phyloP scores from a whole-genome alignment of 441 rosid genomes.

The Jatropha multifida region DNA sequence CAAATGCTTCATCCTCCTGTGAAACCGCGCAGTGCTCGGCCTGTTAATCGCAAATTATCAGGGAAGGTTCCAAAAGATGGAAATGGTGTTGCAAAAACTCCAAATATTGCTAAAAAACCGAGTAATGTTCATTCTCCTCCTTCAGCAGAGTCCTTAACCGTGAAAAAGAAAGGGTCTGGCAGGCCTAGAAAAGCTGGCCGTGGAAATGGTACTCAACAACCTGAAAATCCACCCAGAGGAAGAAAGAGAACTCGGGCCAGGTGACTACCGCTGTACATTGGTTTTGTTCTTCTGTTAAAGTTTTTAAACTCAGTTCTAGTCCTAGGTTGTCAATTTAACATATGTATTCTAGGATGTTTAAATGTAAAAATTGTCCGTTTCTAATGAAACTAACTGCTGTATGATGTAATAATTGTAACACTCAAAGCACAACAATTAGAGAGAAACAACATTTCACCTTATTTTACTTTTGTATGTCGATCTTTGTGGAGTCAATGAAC shows the following conservation, averaged over 20 bases:
- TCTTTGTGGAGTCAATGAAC: no score
- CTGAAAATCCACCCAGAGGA: slow-evolving; percentile 35
- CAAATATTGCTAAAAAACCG: slow-evolving; percentile 37
- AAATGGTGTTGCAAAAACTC: slow-evolving; percentile 25
- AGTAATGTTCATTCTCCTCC: slow-evolving; percentile 34
- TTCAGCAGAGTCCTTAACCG: slow-evolving; percentile 37
- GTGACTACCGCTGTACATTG: slow-evolving; percentile 25
- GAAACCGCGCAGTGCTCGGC: slow-evolving; percentile 37
- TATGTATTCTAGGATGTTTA: slow-evolving; percentile 11
- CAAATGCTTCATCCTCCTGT: slow-evolving; percentile 35
- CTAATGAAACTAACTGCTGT: slow-evolving; percentile 19
- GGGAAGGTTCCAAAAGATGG: slow-evolving; percentile 26
- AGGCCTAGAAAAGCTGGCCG: slow-evolving; percentile 35
- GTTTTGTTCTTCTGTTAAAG: slow-evolving; percentile 2
- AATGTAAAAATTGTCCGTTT: slow-evolving; percentile 18
- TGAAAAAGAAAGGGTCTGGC: slow-evolving; percentile 36
- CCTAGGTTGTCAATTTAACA: background rate
- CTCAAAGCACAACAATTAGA: background rate
- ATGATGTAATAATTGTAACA: slow-evolving; percentile 7
- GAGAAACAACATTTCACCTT: background rate
- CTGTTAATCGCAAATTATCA: slow-evolving; percentile 17
- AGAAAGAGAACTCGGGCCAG: slow-evolving; percentile 40
- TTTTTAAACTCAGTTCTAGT: background rate
- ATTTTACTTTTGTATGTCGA: background rate
- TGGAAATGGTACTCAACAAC: slow-evolving; percentile 19